These are phyloP conservation scores for Metschnikowia colocasiae DNA, from an alignment of 805 yeast genomes.

Conservation along the genomic window DNA sequence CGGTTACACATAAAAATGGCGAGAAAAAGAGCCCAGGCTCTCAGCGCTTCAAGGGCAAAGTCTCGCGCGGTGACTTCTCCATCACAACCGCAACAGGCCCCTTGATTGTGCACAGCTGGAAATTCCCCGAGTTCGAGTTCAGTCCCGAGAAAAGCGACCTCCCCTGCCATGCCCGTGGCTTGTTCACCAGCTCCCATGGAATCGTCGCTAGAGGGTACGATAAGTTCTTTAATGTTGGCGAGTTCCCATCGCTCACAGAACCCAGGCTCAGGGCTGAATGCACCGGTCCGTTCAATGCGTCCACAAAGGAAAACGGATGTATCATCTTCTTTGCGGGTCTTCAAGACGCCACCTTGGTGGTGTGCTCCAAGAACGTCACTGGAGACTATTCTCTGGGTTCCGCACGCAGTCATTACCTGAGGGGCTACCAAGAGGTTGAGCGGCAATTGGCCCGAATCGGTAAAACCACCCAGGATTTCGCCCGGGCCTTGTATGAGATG, in stretches of 20 bases:
- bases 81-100: conserved; percentile 17
- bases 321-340: conserved; percentile 79
- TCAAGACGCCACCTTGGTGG: conserved; percentile 70
- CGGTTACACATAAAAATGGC: conserved; percentile 5
- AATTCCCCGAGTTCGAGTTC: conserved; percentile 88
- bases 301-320: conserved; percentile 92
- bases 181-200: conserved; percentile 52
- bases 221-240: conserved; percentile 84
- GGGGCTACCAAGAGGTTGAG: conserved; percentile 59
- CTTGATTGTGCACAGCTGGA: conserved; percentile 50
- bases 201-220: conserved; percentile 88
- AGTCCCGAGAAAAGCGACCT: conserved; percentile 49
- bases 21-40: background rate
- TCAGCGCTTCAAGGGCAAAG: conserved; percentile 7
- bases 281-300: conserved; percentile 72
- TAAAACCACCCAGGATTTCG: conserved; percentile 49
- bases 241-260: conserved; percentile 28
- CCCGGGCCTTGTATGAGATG: conserved; percentile 43
- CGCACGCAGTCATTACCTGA: conserved; percentile 65
- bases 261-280: conserved; percentile 29
- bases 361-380: conserved; percentile 88
- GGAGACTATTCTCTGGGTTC: conserved; percentile 42
- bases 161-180: conserved; percentile 80
- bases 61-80: conserved; percentile 9
- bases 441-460: conserved; percentile 46